Conservation (phyloP, 805 yeast species). For the Cyberlindnera euphorbiiphila region DNA sequence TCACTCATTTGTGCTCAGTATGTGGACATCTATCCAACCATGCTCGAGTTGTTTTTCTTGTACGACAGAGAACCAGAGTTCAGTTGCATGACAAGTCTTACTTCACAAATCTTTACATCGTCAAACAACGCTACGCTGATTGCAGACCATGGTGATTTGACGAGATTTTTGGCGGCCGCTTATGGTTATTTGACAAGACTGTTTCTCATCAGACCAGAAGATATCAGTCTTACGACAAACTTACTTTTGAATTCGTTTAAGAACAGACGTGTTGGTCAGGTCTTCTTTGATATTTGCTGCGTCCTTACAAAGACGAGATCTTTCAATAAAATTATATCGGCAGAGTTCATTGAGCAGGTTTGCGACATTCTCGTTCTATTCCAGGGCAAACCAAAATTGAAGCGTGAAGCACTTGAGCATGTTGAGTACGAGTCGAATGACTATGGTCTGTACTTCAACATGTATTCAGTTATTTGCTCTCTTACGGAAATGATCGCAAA, state of each 20-base stretch:
- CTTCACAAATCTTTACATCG: conserved; percentile 79
- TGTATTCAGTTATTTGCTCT: conserved; percentile 60
- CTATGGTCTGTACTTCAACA: conserved; percentile 35
- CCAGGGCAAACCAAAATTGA: conserved; percentile 73
- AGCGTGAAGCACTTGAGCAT: conserved; percentile 73
- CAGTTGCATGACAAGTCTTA: conserved; percentile 63
- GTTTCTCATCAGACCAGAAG: conserved; percentile 41
- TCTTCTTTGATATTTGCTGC: conserved; percentile 76
- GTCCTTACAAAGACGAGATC: conserved; percentile 66
- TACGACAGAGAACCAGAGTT: conserved; percentile 78
- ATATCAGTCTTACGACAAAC: conserved; percentile 31
- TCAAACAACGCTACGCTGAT: conserved; percentile 67
- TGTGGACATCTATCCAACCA: conserved; percentile 74
- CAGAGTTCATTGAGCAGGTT: conserved; percentile 50
- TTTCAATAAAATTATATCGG: conserved; percentile 41
- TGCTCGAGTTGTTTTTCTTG: conserved; percentile 64
- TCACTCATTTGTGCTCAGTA: conserved; percentile 69
- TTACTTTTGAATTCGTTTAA: conserved; percentile 37
- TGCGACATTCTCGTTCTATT: conserved; percentile 64
- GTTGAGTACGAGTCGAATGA: conserved; percentile 89
- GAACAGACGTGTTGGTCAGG: conserved; percentile 73
- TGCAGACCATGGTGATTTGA: conserved; percentile 58
- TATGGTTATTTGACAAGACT: conserved; percentile 59
- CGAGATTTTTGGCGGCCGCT: conserved; percentile 57
- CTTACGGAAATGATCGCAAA: conserved; percentile 52